Conservation (phyloP, 805 yeast genomes). For the Diddensiella santjacobensis region DNA sequence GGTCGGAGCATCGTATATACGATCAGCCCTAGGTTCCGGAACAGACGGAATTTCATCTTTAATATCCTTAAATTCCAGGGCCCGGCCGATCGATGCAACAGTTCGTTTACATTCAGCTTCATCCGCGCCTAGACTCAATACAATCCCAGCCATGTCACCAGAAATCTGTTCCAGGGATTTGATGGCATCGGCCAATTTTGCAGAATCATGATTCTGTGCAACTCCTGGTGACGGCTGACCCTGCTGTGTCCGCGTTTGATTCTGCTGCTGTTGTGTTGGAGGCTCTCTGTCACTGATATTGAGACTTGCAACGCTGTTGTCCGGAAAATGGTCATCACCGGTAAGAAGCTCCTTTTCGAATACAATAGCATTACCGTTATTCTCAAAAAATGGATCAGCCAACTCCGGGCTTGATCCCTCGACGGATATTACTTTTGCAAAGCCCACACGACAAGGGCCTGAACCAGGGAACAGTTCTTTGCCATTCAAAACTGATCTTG, state of each 20-base stretch:
- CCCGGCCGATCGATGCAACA: slow-evolving; percentile 29
- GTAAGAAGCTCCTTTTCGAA: slow-evolving; percentile 1
- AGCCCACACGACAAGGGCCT: slow-evolving; percentile 70
- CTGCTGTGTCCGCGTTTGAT: neutral
- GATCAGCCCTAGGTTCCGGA: slow-evolving; percentile 64
- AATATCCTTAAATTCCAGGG: slow-evolving; percentile 26
- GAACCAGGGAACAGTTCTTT: slow-evolving; percentile 78
- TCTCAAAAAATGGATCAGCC: neutral
- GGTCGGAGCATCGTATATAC: slow-evolving; percentile 84
- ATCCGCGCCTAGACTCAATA: slow-evolving; percentile 35
- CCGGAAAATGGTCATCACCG: neutral
- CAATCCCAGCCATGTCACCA: slow-evolving; percentile 30
- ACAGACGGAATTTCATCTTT: slow-evolving; percentile 46
- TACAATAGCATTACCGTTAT: neutral
- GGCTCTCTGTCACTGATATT: neutral
- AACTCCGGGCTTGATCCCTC: neutral
- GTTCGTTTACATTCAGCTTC: slow-evolving; percentile 28
- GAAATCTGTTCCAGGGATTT: slow-evolving; percentile 26
- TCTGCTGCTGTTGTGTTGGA: slow-evolving; percentile 5
- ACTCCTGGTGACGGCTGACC: neutral
- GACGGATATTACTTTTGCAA: slow-evolving; percentile 58
- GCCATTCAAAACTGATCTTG: slow-evolving; percentile 74
- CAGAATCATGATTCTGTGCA: neutral
- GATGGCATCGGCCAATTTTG: neutral
- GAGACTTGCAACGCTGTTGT: neutral